Evolutionary conservation across 495 filamentous ascomycete species (phyloP).

Genomic region (Podospora conica): DNA sequence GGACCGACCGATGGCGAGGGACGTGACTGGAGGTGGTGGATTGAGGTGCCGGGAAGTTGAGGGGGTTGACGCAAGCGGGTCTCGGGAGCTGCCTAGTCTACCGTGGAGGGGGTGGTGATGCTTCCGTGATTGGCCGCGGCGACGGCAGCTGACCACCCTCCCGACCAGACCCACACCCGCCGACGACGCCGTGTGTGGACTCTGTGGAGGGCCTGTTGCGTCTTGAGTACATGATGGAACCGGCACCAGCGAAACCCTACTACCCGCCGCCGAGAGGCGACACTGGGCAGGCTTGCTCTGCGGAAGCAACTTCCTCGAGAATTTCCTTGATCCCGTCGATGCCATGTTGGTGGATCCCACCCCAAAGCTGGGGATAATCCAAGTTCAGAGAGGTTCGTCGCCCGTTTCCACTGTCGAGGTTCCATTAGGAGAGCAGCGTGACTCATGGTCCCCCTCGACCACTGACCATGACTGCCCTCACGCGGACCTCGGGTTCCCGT

Average conservation of each 20-base stretch:
- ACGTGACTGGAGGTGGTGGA: not conserved
- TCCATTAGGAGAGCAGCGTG: not conserved
- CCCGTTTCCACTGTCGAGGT: not conserved
- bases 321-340: not conserved
- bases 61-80: slow-evolving; percentile 13
- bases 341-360: not conserved
- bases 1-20: not conserved
- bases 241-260: not conserved
- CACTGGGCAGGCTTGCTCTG: not conserved
- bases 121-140: slow-evolving; percentile 23
- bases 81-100: slow-evolving; percentile 28
- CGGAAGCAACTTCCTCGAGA: not conserved
- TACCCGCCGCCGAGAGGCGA: not conserved
- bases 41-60: not conserved
- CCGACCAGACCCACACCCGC: slow-evolving; percentile 18
- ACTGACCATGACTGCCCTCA: not conserved
- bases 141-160: slow-evolving; percentile 25
- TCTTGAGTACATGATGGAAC: not conserved
- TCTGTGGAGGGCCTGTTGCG: not conserved
- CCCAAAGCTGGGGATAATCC: not conserved
- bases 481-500: not conserved
- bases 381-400: not conserved
- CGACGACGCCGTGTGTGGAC: not conserved
- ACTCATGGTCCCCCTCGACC: not conserved
- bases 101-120: slow-evolving; percentile 17